A percentile compares a stretch with the other conserved stretches of the same genome.
Evolutionary conservation across 768 basidiomycete species (phyloP).

Genomic region (Sistotremastrum suecicum): DNA sequence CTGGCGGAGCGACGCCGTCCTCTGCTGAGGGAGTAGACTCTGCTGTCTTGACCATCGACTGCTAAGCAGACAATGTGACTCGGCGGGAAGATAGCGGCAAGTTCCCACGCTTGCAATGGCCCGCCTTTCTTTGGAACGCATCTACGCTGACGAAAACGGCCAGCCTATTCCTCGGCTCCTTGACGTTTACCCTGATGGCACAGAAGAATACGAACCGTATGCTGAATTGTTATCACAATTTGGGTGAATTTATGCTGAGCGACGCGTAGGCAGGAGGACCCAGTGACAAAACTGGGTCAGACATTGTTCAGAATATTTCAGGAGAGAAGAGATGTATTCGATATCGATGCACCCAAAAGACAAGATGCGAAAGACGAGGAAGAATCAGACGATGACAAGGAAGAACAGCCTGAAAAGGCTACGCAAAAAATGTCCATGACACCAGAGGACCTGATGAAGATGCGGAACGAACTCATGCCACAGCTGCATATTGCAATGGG

Average conservation of each 20-base stretch:
- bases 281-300: constrained; percentile 44
- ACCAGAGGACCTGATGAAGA: constrained; percentile 54
- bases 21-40: not conserved
- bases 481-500: constrained; percentile 62
- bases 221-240: constrained; percentile 10
- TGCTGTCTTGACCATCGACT: not conserved
- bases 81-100: not conserved
- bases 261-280: constrained; percentile 27
- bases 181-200: constrained; percentile 60
- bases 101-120: no score
- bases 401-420: constrained; percentile 19
- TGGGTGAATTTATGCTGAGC: constrained; percentile 1
- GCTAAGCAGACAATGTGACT: not conserved
- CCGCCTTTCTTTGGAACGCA: constrained; percentile 53
- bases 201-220: constrained; percentile 60
- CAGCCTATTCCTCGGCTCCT: constrained; percentile 43
- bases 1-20: not conserved
- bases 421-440: constrained; percentile 36
- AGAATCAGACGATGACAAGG: constrained; percentile 15
- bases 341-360: constrained; percentile 7
- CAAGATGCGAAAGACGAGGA: constrained; percentile 13
- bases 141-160: constrained; percentile 69
- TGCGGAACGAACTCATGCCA: constrained; percentile 58
- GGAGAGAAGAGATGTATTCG: constrained; percentile 62
- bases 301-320: constrained; percentile 54